Conservation (phyloP, 352 stramenopile species). For the Globisporangium radiosum region DNA sequence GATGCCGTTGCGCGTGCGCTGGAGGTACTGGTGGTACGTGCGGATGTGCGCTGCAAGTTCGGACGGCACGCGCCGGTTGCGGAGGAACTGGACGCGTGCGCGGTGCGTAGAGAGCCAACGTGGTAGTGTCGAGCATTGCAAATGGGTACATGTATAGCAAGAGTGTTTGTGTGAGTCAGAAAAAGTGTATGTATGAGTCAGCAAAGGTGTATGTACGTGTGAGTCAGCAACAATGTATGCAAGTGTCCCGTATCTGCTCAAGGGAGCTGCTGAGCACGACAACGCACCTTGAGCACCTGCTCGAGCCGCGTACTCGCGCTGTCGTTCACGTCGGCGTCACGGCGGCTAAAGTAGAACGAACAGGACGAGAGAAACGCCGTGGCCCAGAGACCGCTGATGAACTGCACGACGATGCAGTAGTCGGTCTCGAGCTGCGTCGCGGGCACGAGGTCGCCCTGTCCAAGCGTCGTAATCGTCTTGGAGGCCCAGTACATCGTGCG, state of each 20-base stretch:
- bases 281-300: constrained; percentile 15
- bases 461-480: constrained; percentile 21
- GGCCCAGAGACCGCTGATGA: constrained; percentile 18
- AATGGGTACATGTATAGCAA: too few species aligned
- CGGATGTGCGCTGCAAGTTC: constrained; percentile 14
- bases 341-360: constrained; percentile 21
- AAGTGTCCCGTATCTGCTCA: too few species aligned
- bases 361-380: constrained; percentile 19
- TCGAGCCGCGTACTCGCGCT: constrained; percentile 17
- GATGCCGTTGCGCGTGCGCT: constrained; percentile 18
- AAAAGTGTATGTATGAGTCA: neutral
- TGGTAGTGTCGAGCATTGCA: too few species aligned
- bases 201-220: too few species aligned
- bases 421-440: constrained; percentile 15
- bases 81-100: constrained; percentile 10
- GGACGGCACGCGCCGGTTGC: constrained; percentile 7
- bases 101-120: too few species aligned
- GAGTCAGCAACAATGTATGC: too few species aligned
- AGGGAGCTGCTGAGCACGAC: too few species aligned
- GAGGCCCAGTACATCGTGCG: constrained; percentile 22
- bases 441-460: constrained; percentile 19
- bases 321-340: constrained; percentile 11
- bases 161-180: neutral
- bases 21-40: constrained; percentile 18
- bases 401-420: constrained; percentile 20